Conservation (phyloP, 805 yeast species). For the Saccharomycopsis sp. region DNA sequence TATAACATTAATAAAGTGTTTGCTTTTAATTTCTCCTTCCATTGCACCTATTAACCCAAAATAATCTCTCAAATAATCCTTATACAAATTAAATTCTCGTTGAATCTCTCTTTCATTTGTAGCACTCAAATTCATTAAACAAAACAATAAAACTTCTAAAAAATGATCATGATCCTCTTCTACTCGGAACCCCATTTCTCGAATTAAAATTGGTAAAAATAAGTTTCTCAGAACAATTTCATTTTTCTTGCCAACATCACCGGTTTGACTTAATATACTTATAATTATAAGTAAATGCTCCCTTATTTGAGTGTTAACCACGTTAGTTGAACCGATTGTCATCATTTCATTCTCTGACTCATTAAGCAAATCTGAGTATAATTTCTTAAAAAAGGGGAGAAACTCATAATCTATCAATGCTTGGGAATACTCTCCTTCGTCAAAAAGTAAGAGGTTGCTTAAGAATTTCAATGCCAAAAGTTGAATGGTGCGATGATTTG, state of each 20-base stretch:
- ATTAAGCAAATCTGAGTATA: background rate
- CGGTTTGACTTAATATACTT: background rate
- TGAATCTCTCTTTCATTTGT: background rate
- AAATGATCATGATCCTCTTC: background rate
- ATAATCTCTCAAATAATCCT: background rate
- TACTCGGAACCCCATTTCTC: background rate
- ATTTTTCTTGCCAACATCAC: background rate
- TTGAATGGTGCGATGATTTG: background rate
- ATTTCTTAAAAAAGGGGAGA: background rate
- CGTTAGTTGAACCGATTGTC: background rate
- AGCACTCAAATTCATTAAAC: background rate
- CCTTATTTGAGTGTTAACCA: background rate
- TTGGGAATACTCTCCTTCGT: background rate
- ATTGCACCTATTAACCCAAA: no score
- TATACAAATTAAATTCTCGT: slow-evolving; percentile 1
- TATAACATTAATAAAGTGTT: no score
- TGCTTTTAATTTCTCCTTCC: no score
- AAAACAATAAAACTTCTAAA: background rate
- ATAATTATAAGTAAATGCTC: background rate
- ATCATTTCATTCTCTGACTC: background rate
- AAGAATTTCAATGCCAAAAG: background rate
- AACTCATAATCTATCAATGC: slow-evolving; percentile 1
- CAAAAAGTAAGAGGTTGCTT: background rate
- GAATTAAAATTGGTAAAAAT: slow-evolving; percentile 1
- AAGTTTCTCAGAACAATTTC: background rate